phyloP scores from a whole-genome alignment of 2,329 filamentous ascomycete species.

The Cytospora chrysosperma region DNA sequence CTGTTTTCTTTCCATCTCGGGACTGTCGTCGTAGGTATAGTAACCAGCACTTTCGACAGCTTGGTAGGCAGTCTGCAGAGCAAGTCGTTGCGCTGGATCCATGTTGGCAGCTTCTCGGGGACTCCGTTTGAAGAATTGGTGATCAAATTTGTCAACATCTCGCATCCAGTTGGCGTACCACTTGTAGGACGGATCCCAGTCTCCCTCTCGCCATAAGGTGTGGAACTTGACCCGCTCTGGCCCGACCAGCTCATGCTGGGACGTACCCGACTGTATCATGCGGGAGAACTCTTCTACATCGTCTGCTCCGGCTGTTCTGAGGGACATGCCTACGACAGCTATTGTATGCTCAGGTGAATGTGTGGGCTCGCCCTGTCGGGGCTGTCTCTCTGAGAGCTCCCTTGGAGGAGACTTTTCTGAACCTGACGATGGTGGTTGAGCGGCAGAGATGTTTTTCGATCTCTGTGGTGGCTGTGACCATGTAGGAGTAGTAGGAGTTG shows the following conservation, averaged over 20 bases:
- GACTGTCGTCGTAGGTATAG: no score
- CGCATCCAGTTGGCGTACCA: conserved; percentile 30
- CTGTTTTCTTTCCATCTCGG: no score
- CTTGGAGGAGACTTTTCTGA: no score
- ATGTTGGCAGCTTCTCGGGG: conserved; percentile 36
- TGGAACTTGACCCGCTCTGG: conserved; percentile 10
- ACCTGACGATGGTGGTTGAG: no score
- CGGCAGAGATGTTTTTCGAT: no score
- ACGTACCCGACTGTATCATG: conserved; percentile 16
- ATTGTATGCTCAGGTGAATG: no score
- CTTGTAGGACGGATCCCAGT: background rate
- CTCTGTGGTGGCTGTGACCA: no score
- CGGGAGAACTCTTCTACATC: conserved; percentile 23
- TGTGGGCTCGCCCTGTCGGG: no score
- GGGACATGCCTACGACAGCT: conserved; percentile 39
- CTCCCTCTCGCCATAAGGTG: conserved; percentile 8
- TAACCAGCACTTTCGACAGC: conserved; percentile 33
- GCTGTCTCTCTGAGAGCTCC: no score
- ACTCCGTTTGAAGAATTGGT: conserved; percentile 41
- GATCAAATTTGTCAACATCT: conserved; percentile 36
- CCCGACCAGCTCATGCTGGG: background rate
- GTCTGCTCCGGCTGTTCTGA: conserved; percentile 35
- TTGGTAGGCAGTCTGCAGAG: conserved; percentile 43
- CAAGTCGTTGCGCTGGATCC: conserved; percentile 40
- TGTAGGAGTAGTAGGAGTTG: no score